Conservation (phyloP, 805 yeast genomes). For the Sugiyamaella boreocaroliniensis region DNA sequence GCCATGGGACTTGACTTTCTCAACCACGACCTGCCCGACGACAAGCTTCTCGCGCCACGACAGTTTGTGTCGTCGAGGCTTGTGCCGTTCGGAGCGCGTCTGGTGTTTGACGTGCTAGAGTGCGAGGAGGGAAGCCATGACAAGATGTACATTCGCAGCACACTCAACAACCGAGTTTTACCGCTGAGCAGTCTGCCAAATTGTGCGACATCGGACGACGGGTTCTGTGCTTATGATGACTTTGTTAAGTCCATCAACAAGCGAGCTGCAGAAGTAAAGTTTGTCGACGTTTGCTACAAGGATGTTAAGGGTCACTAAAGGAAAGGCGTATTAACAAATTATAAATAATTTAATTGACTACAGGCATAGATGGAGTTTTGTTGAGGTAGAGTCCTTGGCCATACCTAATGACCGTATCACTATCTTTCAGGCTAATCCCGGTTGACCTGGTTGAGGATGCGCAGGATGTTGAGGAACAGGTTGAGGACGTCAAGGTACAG, state of each 20-base stretch:
- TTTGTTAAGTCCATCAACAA: conserved; percentile 12
- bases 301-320: background rate
- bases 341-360: too few relatives aligned
- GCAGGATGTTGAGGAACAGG: conserved; percentile 66
- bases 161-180: conserved; percentile 33
- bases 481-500: conserved; percentile 79
- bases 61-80: conserved; percentile 34
- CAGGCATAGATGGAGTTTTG: too few relatives aligned
- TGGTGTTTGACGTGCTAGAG: conserved; percentile 33
- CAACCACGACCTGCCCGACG: conserved; percentile 40
- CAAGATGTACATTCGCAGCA: conserved; percentile 24
- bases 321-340: too few relatives aligned
- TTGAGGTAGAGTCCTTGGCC: too few relatives aligned
- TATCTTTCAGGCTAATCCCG: background rate
- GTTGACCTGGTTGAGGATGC: conserved; percentile 42
- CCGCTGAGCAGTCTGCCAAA: conserved; percentile 32
- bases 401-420: too few relatives aligned
- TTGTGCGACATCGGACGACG: conserved; percentile 29
- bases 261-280: conserved; percentile 10
- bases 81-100: conserved; percentile 37
- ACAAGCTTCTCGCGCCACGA: conserved; percentile 37
- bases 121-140: conserved; percentile 16
- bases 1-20: conserved; percentile 50
- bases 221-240: conserved; percentile 30
- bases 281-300: conserved; percentile 11